phyloP scores from a whole-genome alignment of 345 rosid genomes.

The Dimocarpus longan region DNA sequence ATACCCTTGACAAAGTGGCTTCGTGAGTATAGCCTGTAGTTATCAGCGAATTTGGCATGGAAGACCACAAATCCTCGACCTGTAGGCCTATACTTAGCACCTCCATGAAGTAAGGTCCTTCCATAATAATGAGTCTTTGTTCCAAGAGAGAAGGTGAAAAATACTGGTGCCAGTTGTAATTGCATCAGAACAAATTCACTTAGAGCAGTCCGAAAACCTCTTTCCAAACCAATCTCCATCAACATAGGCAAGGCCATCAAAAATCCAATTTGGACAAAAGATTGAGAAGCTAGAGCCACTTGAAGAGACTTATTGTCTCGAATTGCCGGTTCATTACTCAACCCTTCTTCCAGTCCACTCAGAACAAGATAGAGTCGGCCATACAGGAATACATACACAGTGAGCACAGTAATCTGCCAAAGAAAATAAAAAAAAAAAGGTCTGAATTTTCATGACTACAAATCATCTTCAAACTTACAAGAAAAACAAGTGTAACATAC shows the following conservation, averaged over 20 bases:
- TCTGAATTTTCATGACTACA: not conserved
- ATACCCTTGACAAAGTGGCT: constrained; percentile 98
- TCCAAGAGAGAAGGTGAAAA: constrained; percentile 98
- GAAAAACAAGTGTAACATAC: constrained; percentile 31
- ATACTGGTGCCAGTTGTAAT: constrained; percentile 93
- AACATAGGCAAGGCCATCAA: constrained; percentile 98
- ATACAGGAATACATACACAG: constrained; percentile 94
- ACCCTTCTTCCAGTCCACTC: constrained; percentile 90
- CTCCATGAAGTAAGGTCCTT: constrained; percentile 96
- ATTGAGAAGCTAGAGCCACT: constrained; percentile 98
- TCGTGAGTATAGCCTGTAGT: constrained; percentile 94
- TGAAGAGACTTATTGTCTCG: constrained; percentile 94
- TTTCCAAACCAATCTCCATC: constrained; percentile 98
- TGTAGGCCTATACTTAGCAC: constrained; percentile 93
- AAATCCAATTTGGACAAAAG: constrained; percentile 96
- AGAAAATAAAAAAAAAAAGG: constrained; percentile 29
- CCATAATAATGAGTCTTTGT: constrained; percentile 98
- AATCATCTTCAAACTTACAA: constrained; percentile 11
- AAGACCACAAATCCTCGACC: constrained; percentile 99
- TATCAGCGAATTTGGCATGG: constrained; percentile 99
- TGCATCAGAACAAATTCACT: constrained; percentile 98
- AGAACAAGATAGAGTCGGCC: constrained; percentile 98
- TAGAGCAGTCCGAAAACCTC: constrained; percentile 93
- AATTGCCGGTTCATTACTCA: constrained; percentile 69
- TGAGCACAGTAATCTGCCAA: constrained; percentile 91